Percentiles rank a stretch among this genome's conserved stretches.
These are phyloP conservation scores for Trichoderma atroviride DNA, from an alignment of 2,329 filamentous ascomycete species.

Conservation along the genomic window DNA sequence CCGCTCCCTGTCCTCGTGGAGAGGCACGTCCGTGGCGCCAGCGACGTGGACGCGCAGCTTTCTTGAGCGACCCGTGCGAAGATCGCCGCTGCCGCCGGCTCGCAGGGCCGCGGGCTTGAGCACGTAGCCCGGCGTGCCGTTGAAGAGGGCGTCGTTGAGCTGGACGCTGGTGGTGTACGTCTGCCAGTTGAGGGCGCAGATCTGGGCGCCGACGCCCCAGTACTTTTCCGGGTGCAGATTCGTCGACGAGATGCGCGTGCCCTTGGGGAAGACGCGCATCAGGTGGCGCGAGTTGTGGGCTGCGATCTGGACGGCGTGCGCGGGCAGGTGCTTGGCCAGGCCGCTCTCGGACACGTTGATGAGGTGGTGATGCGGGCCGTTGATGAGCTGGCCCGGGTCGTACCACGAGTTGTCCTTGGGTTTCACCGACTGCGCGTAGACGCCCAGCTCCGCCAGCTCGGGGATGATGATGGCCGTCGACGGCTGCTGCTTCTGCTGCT, in stretches of 20 bases:
- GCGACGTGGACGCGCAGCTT: slow-evolving; percentile 61
- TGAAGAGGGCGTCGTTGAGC: slow-evolving; percentile 69
- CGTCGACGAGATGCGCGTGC: slow-evolving; percentile 66
- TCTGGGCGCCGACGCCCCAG: slow-evolving; percentile 69
- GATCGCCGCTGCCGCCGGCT: slow-evolving; percentile 54
- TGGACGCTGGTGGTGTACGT: slow-evolving; percentile 67
- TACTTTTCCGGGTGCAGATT: slow-evolving; percentile 66
- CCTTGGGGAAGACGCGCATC: slow-evolving; percentile 73
- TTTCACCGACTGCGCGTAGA: slow-evolving; percentile 72
- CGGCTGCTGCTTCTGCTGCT: slow-evolving; percentile 46
- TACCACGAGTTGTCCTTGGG: slow-evolving; percentile 68
- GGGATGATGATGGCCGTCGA: slow-evolving; percentile 58
- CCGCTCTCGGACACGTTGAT: slow-evolving; percentile 71
- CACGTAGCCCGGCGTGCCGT: slow-evolving; percentile 65
- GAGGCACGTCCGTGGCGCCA: slow-evolving; percentile 63
- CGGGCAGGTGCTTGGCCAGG: slow-evolving; percentile 54
- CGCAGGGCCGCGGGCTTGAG: slow-evolving; percentile 65
- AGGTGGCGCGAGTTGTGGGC: slow-evolving; percentile 65
- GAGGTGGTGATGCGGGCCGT: slow-evolving; percentile 65
- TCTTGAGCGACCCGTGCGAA: slow-evolving; percentile 51
- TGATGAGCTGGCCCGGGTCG: slow-evolving; percentile 50
- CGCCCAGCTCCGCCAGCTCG: slow-evolving; percentile 65
- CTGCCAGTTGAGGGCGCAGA: slow-evolving; percentile 72
- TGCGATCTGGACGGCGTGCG: slow-evolving; percentile 51
- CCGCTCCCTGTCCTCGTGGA: slow-evolving; percentile 53